These are phyloP conservation scores for Gossypium thurberi DNA, from an alignment of 345 rosid genomes.

Conservation along the genomic window DNA sequence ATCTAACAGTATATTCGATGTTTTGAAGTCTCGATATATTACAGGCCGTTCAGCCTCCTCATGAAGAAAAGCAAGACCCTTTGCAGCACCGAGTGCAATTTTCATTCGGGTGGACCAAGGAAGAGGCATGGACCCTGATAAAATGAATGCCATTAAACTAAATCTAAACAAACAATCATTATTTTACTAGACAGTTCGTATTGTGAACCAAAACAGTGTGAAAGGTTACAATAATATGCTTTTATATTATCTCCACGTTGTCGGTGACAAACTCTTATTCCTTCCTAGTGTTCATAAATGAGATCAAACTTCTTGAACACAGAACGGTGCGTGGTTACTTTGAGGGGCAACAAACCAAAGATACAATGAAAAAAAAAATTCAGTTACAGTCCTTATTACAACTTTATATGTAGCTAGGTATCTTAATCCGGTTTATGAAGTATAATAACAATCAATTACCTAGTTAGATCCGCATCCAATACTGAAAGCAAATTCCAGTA, in stretches of 20 bases:
- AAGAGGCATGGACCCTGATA: constrained; percentile 37
- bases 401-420: background rate
- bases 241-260: background rate
- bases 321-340: background rate
- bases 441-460: background rate
- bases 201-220: background rate
- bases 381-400: background rate
- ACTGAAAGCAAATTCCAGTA: background rate
- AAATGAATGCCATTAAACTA: background rate
- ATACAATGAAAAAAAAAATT: background rate
- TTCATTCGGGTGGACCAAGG: constrained; percentile 39
- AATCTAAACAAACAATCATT: background rate
- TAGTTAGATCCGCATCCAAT: background rate
- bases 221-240: background rate
- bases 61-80: constrained; percentile 45
- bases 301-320: background rate
- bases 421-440: background rate
- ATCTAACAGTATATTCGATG: constrained; percentile 41
- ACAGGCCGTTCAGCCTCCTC: constrained; percentile 43
- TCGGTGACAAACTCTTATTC: background rate
- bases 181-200: background rate
- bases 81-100: constrained; percentile 35
- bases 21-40: constrained; percentile 42
- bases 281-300: background rate
- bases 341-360: background rate